Conservation (phyloP, 1,284 basidiomycete species). For the Sutorius eximius region DNA sequence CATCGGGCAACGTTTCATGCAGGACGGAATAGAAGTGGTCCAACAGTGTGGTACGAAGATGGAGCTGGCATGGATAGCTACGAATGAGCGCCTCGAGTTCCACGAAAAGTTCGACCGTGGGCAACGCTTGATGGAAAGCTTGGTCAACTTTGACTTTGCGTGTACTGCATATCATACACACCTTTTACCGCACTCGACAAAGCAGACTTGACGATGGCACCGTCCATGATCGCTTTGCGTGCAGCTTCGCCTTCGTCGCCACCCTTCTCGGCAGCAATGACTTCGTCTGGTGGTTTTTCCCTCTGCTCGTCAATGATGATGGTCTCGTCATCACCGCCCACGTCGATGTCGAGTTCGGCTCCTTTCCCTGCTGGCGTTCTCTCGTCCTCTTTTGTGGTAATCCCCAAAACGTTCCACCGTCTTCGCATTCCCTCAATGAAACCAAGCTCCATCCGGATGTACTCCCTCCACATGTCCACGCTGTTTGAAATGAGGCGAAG, state of each 20-base stretch:
- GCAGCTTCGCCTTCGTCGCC: conserved; percentile 49
- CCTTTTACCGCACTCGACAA: conserved; percentile 66
- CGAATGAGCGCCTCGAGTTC: conserved; percentile 54
- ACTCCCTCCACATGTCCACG: conserved; percentile 80
- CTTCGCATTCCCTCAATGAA: conserved; percentile 84
- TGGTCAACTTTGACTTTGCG: not conserved
- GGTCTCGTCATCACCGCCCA: conserved; percentile 26
- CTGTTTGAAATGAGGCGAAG: conserved; percentile 74
- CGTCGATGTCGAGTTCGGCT: conserved; percentile 18
- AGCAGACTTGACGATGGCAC: conserved; percentile 70
- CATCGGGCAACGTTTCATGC: conserved; percentile 43
- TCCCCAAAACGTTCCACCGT: conserved; percentile 79
- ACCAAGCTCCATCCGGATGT: conserved; percentile 88
- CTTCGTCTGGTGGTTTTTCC: conserved; percentile 26
- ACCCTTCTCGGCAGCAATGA: conserved; percentile 33
- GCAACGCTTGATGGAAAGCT: conserved; percentile 46
- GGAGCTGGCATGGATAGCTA: conserved; percentile 52
- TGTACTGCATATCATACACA: conserved; percentile 31
- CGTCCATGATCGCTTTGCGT: conserved; percentile 62
- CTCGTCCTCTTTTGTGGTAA: conserved; percentile 39
- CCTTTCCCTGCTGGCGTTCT: conserved; percentile 26
- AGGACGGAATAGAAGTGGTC: conserved; percentile 56
- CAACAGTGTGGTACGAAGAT: conserved; percentile 49
- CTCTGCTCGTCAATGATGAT: conserved; percentile 21
- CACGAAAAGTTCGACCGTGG: conserved; percentile 58